Conservation (phyloP, 306 rosid genomes). For the Gastrolobium villosum region DNA sequence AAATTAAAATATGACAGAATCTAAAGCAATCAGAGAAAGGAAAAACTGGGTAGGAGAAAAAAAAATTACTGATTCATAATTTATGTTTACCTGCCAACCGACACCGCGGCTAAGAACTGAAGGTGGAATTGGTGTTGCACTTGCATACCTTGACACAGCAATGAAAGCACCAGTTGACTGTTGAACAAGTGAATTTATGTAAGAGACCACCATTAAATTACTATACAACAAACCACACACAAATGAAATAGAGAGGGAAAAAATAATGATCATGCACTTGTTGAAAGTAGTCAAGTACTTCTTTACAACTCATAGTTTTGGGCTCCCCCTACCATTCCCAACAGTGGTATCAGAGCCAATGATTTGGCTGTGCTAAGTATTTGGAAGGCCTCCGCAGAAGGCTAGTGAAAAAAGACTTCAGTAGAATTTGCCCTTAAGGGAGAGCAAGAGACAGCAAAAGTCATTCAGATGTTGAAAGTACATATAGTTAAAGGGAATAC, state of each 20-base stretch:
- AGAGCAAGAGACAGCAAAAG: no score
- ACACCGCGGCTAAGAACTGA: conserved; percentile 94
- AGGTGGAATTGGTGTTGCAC: conserved; percentile 95
- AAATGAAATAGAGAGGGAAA: not conserved
- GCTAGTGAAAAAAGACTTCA: no score
- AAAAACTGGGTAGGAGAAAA: not conserved
- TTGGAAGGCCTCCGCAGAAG: no score
- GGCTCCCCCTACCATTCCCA: no score
- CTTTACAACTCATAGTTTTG: no score
- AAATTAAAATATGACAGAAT: conserved; percentile 4
- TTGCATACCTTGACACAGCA: conserved; percentile 89
- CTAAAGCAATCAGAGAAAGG: not conserved
- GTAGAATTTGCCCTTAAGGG: no score
- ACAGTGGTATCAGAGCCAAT: no score
- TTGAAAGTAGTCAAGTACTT: no score
- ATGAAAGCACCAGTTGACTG: conserved; percentile 93
- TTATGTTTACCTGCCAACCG: conserved; percentile 91
- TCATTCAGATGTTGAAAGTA: no score
- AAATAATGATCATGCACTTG: not conserved
- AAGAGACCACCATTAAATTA: not conserved
- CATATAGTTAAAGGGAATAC: no score
- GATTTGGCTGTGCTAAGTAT: no score
- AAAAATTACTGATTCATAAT: not conserved
- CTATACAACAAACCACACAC: not conserved
- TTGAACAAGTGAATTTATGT: conserved; percentile 27